Base-by-base conservation (phyloP, 106 monocot species). In the Dioscorea zingiberensis region DNA sequence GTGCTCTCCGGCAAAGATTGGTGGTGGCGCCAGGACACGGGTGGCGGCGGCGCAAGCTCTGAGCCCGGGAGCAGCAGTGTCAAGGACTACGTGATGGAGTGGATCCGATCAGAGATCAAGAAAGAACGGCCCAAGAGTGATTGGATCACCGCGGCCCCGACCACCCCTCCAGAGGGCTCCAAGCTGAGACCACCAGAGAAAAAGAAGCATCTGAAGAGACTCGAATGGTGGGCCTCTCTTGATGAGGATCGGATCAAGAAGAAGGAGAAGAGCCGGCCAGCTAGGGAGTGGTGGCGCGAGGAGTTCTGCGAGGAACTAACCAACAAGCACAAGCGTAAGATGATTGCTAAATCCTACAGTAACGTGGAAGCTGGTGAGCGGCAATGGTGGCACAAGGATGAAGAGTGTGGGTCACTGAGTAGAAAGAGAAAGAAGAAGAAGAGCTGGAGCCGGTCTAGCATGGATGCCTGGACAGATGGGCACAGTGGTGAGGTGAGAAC, bases 11-110 rank as follows among this genome's bases (percentile, higher is more conserved):
- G 71, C 38, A 38, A 38, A 38, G 38, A 38, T 10, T 38, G 38
- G 38, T 38, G 38, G 62, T 62, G 62, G 62, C 62, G 32, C n/a
- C 62, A 62, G 32, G 62, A 62, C 62, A 44, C 32, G 11, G 62
- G 62, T 19, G 62, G 62, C 21, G 62, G 62, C 30, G 62, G 62
- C 30, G 62, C 32, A 38, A 62, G 44, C 19, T 62, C 62, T 19
- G 62, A 62, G 15, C 7, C 62, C 32, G 62, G 58, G 13, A 24
- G 62, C 32, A 62, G 62, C 32, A 38, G 38, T 10, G 38, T 38
- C 3, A 98, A 92, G 77, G 97, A 98, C 57, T 98, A 98, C 59
- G 97, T 98, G 60, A 92, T 98, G 92, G 86, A 98, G 57, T 98
- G 97, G 97, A 92, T 98, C 55, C 73, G 81, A 21, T 85, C 92